phyloP scores from a whole-genome alignment of 768 basidiomycete species.

The Lactarius hatsudake region DNA sequence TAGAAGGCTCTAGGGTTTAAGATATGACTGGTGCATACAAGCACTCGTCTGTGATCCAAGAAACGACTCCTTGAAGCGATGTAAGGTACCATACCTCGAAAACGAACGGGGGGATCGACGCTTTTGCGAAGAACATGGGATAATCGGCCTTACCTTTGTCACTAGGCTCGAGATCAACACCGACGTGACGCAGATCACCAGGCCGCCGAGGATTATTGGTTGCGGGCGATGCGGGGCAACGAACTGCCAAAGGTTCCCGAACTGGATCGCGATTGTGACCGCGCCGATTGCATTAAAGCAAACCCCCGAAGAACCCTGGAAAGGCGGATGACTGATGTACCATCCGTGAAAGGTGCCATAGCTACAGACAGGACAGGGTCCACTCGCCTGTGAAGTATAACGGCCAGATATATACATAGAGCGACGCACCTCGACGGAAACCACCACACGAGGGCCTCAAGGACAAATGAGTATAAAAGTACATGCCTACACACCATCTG shows the following conservation, averaged over 20 bases:
- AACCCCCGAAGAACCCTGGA: conserved; percentile 5
- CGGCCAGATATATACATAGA: background rate
- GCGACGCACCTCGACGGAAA: conserved; percentile 29
- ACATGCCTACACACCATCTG: conserved; percentile 30
- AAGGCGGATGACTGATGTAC: conserved; percentile 7
- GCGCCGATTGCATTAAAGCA: conserved; percentile 13
- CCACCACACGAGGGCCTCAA: conserved; percentile 31
- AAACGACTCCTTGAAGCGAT: conserved; percentile 29
- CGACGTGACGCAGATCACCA: conserved; percentile 23
- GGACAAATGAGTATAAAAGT: conserved; percentile 28
- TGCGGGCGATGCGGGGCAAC: conserved; percentile 29
- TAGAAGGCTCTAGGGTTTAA: conserved; percentile 18
- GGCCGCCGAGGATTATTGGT: conserved; percentile 26
- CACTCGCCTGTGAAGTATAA: background rate
- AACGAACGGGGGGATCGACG: background rate
- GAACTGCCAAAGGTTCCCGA: conserved; percentile 22
- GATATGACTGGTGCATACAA: conserved; percentile 14
- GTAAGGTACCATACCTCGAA: conserved; percentile 30
- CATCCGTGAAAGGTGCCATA: conserved; percentile 15
- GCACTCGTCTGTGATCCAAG: conserved; percentile 27
- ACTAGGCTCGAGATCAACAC: conserved; percentile 30
- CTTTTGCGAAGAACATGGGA: no score
- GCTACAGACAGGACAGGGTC: background rate
- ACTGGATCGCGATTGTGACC: conserved; percentile 7
- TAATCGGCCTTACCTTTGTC: conserved; percentile 15